Evolutionary conservation across 2,329 filamentous ascomycete species (phyloP).

Genomic region (Colletotrichum musae): DNA sequence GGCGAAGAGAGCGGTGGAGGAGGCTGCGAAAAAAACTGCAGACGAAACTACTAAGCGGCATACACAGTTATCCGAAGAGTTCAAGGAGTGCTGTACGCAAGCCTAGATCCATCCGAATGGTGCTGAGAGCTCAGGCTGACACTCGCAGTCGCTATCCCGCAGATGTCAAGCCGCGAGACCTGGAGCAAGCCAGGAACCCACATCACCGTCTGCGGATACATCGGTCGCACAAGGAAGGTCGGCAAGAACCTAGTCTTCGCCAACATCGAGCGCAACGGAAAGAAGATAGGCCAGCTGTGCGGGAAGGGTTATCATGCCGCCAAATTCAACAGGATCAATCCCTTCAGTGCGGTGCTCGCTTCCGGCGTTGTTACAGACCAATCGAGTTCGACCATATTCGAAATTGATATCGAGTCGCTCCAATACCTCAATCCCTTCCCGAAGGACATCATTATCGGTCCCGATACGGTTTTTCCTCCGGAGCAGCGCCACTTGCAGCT

Average conservation of each 20-base stretch:
- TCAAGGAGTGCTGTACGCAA: conserved; percentile 39
- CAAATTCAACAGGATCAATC: conserved; percentile 61
- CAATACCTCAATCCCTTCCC: conserved; percentile 81
- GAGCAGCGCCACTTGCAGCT: conserved; percentile 88
- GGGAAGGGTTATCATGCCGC: conserved; percentile 55
- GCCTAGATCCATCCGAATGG: not conserved
- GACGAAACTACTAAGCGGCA: not conserved
- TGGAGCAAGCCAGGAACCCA: conserved; percentile 50
- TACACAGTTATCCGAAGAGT: conserved; percentile 24
- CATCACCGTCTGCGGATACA: conserved; percentile 78
- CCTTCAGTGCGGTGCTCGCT: conserved; percentile 68
- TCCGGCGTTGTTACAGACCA: conserved; percentile 50
- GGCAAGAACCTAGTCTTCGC: conserved; percentile 81
- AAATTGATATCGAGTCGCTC: conserved; percentile 75
- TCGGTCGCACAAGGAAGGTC: conserved; percentile 77
- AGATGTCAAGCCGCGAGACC: conserved; percentile 44
- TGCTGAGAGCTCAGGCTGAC: not conserved
- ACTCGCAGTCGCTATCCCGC: conserved; percentile 48
- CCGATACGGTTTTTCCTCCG: conserved; percentile 80
- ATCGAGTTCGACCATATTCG: conserved; percentile 52
- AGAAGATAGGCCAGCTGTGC: conserved; percentile 62
- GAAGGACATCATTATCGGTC: conserved; percentile 81
- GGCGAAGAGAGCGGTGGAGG: not conserved
- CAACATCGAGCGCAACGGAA: conserved; percentile 56
- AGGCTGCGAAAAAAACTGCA: too few species aligned